Evolutionary conservation across 1,284 basidiomycete species (phyloP).

Genomic region (Trametes versicolor): DNA sequence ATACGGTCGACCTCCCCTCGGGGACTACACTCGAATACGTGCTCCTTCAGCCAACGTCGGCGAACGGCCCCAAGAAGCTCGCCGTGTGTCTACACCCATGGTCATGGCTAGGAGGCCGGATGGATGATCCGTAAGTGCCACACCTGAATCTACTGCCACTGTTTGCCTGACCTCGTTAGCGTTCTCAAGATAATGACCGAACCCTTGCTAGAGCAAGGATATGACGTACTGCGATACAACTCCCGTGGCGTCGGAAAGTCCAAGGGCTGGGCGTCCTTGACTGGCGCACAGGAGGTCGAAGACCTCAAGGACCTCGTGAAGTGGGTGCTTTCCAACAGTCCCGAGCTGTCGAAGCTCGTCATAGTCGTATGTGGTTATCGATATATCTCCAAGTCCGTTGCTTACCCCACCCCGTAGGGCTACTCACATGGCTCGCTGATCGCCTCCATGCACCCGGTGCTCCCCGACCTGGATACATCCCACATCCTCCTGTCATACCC

Average conservation of each 20-base stretch:
- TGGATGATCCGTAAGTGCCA: slow-evolving; percentile 73
- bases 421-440: slow-evolving; percentile 85
- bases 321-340: slow-evolving; percentile 49
- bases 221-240: slow-evolving; percentile 75
- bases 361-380: slow-evolving; percentile 54
- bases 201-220: slow-evolving; percentile 55
- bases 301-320: slow-evolving; percentile 72
- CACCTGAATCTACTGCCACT: background rate
- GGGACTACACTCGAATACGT: slow-evolving; percentile 29
- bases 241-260: slow-evolving; percentile 80
- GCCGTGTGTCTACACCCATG: slow-evolving; percentile 81
- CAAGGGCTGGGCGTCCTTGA: slow-evolving; percentile 74
- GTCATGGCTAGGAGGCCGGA: slow-evolving; percentile 80
- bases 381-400: slow-evolving; percentile 35
- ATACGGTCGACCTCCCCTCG: slow-evolving; percentile 21
- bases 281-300: slow-evolving; percentile 70
- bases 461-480: slow-evolving; percentile 59
- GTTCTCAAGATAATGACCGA: slow-evolving; percentile 44
- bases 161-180: slow-evolving; percentile 31
- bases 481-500: slow-evolving; percentile 85
- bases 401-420: slow-evolving; percentile 55
- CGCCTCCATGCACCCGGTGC: slow-evolving; percentile 66
- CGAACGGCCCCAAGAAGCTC: slow-evolving; percentile 46
- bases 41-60: slow-evolving; percentile 3
- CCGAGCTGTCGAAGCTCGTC: slow-evolving; percentile 55